Evolutionary conservation across 2,329 filamentous ascomycete species (phyloP), one percentile per base, ranked within the genome.

Genomic region (Colletotrichum graminicola): DNA sequence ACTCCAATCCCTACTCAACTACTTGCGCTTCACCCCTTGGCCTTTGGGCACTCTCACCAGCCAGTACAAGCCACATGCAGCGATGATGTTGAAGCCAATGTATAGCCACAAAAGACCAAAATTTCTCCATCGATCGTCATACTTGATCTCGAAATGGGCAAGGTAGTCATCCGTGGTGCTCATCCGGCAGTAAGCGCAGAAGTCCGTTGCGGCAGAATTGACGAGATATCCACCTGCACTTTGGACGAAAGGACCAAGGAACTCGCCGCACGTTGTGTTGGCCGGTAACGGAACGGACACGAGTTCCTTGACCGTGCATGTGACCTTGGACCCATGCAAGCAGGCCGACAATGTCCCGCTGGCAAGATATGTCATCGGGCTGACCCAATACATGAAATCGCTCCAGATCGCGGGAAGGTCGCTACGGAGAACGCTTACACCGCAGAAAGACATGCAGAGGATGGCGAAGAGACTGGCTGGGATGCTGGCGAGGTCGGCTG

Each of bases 51-150:
- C 76, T 2, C 79, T 75, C 1, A 71, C 77, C 74, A 84, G 73
- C 81, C 81, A 86, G 75, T 87, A 87, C 54, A 87, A 77, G 23
- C 81, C 76, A 10, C 89, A 79, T 0, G 86, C 86, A 0, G 80
- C 85, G 41, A 78, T 75, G 52, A 88, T 77, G 73, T 89, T 89
- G 78, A 89, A 87, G 39, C 82, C 79, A 72, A 88, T 84, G 68
- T 86, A 89, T 0, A 82, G 84, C 80, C 85, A 89, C 63, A 88
- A 80, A 32, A 91, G 82, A 3, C 88, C 85, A 61, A 84, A 85
- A 34, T 75, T 66, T 6, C 88, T 82, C 87, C 87, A 90, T n/a
- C 86, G 77, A 51, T 87, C 76, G 47, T 76, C 76, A 69, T 87
- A 89, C 45, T 80, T 80, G 61, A 87, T 84, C 34, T 82, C 79